Evolutionary conservation across 2,329 filamentous ascomycete species (phyloP), one percentile per base, ranked within the genome.

Genomic region (Fusarium goolgardi): DNA sequence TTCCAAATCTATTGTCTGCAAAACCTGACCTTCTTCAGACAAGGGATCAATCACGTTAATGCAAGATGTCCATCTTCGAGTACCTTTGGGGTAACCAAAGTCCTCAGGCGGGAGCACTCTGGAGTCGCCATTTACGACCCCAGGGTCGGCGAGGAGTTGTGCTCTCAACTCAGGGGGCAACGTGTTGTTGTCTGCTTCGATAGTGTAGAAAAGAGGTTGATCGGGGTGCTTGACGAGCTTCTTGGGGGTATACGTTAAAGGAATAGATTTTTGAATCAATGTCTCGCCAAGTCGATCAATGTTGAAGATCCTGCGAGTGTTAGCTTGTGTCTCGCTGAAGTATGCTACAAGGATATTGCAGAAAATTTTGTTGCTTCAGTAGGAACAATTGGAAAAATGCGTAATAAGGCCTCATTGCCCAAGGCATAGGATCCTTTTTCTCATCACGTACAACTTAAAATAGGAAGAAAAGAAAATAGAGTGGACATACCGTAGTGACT

Each of bases 41-140:
- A 95, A 77, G 1, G 96, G 94, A 74, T 99, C 96, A 20, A 99
- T 86, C 21, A 97, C 87, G 74, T 93, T 94, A 70, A 99, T 94
- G 78, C 94, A 98, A 12, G 95, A 98, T 40, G 96, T 93, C 96
- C 96, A 99, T 69, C 95, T 91, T 21, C 92, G 91, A 62, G 87
- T 89, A 25, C 89, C 94, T 58, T 90, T 88, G 12, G 96, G 92
- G 74, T 97, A 93, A 3, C 96, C 96, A 76, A 99, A 97, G 7
- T 97, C 92, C 69, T 91, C 88, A 2, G 93, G 88, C 0, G 92
- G 89, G 4, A 96, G 83, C 13, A 90, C 84, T 6, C 84, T 82
- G n/a, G 86, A 84, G 67, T 94, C 90, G 8, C 91, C 92, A 75
- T 93, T 94, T 10, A 89, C 87, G 5, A 88, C 84, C 9, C 83